phyloP scores from a whole-genome alignment of 148 eudicot genomes.

The Rhododendron kiyosumense region DNA sequence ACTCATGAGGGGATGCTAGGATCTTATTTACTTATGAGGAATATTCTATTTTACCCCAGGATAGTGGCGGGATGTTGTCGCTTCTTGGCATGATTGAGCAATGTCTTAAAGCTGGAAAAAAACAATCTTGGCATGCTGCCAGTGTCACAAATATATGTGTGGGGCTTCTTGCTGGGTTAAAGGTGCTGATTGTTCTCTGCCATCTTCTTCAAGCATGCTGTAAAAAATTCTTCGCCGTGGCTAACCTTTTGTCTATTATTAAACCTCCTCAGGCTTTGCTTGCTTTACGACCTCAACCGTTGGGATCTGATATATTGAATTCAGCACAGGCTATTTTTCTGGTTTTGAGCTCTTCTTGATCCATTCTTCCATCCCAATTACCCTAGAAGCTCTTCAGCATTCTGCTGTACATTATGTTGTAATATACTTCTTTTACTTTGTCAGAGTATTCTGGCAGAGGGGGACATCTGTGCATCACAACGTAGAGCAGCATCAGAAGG shows the following conservation, averaged over 20 bases:
- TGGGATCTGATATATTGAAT: slow-evolving; percentile 66
- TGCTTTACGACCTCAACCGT: slow-evolving; percentile 69
- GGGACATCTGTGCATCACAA: slow-evolving; percentile 80
- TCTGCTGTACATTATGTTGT: not conserved
- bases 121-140: slow-evolving; percentile 71
- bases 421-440: slow-evolving; percentile 9
- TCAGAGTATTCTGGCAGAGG: slow-evolving; percentile 86
- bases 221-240: slow-evolving; percentile 3
- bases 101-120: slow-evolving; percentile 76
- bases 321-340: slow-evolving; percentile 81
- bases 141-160: slow-evolving; percentile 82
- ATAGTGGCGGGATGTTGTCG: slow-evolving; percentile 74
- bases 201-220: slow-evolving; percentile 7
- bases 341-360: slow-evolving; percentile 35
- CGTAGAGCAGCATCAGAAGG: slow-evolving; percentile 98
- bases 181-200: slow-evolving; percentile 44
- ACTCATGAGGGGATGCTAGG: not conserved
- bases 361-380: not conserved
- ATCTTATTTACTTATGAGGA: slow-evolving; percentile 14
- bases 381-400: not conserved
- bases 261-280: slow-evolving; percentile 61
- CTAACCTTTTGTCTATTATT: slow-evolving; percentile 15
- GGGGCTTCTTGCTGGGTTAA: slow-evolving; percentile 88
- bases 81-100: slow-evolving; percentile 78
- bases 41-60: slow-evolving; percentile 39